Evolutionary conservation across 106 monocot genomes (phyloP).

Genomic region (Amphibolis antarctica): DNA sequence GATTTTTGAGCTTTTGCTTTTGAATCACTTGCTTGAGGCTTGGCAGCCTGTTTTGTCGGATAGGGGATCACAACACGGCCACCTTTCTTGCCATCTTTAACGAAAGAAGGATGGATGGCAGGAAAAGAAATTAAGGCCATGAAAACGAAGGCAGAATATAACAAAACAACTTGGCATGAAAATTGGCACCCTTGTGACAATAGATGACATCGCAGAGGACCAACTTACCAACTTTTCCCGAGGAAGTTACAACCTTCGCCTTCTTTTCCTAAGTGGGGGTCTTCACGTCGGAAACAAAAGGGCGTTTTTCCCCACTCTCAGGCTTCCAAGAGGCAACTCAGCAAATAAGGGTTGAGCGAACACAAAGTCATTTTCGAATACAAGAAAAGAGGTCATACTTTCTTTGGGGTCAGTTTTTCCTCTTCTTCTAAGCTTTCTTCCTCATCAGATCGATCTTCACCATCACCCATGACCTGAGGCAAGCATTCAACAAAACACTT

Average conservation of each 20-base stretch:
- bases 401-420: conserved; percentile 38
- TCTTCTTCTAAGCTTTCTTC: conserved; percentile 50
- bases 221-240: conserved; percentile 34
- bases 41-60: conserved; percentile 45
- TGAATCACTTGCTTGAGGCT: conserved; percentile 38
- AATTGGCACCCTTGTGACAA: neutral
- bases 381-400: conserved; percentile 2
- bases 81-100: conserved; percentile 43
- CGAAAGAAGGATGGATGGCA: neutral
- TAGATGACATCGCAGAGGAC: neutral
- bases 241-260: conserved; percentile 18
- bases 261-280: conserved; percentile 21
- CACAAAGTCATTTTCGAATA: neutral
- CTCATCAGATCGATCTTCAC: conserved; percentile 5
- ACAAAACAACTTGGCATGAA: neutral
- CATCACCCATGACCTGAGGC: conserved; percentile 40
- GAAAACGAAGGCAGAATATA: no score
- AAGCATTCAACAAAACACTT: neutral
- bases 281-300: conserved; percentile 10
- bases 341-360: neutral
- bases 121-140: no score
- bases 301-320: conserved; percentile 17
- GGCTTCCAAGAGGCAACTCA: conserved; percentile 1
- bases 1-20: conserved; percentile 53
- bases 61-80: conserved; percentile 53